A percentile compares a stretch with the other conserved stretches of the same genome.
phyloP scores from a whole-genome alignment of 2,329 filamentous ascomycete genomes.

The Sporothrix phasma region DNA sequence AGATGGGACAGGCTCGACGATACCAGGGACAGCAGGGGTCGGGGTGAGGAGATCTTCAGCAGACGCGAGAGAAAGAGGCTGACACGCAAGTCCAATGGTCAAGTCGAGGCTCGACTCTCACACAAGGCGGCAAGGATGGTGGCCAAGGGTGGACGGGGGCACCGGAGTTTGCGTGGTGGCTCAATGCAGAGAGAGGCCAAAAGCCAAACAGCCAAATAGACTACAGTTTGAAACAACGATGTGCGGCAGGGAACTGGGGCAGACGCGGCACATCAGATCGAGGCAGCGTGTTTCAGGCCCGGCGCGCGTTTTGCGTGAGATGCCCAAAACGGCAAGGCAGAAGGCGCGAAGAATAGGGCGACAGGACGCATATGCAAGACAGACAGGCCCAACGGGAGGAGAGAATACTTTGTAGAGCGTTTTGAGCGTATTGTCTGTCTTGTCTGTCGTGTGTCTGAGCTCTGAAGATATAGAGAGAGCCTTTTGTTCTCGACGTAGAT shows the following conservation, averaged over 20 bases:
- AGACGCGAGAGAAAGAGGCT: neutral
- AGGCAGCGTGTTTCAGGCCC: constrained; percentile 11
- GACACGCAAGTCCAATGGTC: neutral
- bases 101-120: neutral
- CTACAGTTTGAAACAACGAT: no score
- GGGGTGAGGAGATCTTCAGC: neutral
- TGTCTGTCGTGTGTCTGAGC: neutral
- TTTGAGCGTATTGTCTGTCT: neutral
- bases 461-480: neutral
- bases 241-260: neutral
- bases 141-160: neutral
- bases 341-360: neutral
- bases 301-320: neutral
- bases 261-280: neutral
- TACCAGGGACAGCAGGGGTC: neutral
- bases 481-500: constrained; percentile 5
- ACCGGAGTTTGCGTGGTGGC: neutral
- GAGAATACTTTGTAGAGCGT: no score
- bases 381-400: constrained; percentile 5
- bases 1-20: neutral
- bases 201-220: no score
- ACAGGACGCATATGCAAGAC: constrained; percentile 6
- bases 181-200: neutral
- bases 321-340: neutral
- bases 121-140: neutral